Base-by-base conservation (phyloP, 177 flowering plant genomes). In the Vitis hybrid region DNA sequence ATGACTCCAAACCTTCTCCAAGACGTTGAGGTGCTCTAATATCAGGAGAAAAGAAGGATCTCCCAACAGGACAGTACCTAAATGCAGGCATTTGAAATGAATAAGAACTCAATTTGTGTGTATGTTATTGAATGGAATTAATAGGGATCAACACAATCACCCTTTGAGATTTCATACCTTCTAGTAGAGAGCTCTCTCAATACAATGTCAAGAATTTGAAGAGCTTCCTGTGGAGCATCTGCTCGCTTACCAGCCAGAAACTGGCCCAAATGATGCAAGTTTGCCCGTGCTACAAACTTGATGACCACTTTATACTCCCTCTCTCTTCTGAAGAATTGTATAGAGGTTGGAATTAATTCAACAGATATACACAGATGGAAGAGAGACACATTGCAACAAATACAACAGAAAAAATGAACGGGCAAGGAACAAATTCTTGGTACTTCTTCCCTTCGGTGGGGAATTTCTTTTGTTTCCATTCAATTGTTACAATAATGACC, bases 1-100 rank as follows among this genome's bases (percentile, higher is more conserved):
- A 94, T n/a, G 97, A 86, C 75, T 94, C 94, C 71, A 94, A 75
- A 10, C 98, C 98, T 14, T 91, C 97, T 61, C 98, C 98, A 68
- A 94, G 97, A 58, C 89, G 80, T 67, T 91, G 90, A 2, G 93
- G 94, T 50, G 64, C 75, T 74, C 89, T 82, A 11, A 94, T 82
- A 75, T 88, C 81, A 54, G 95, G 94, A 3, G 97, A 91, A 74
- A 82, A 92, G 77, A 94, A 94, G 19, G 95, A 94, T 75, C 97
- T 85, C 64, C 95, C 98, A 56, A 94, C 76, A 5, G 97, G 92
- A 54, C 86, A 84, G 57, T 83, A 94, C 82, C 98, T 94, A 75
- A 58, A 69, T 55, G 30, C 52, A 68, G 30, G 60, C 70, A 72
- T 6, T 21, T 61, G 15, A 40, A 59, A 67, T 23, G 40, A 63